These are phyloP conservation scores for Phylloporus sp. DNA, from an alignment of 768 basidiomycete species.

Conservation along the genomic window DNA sequence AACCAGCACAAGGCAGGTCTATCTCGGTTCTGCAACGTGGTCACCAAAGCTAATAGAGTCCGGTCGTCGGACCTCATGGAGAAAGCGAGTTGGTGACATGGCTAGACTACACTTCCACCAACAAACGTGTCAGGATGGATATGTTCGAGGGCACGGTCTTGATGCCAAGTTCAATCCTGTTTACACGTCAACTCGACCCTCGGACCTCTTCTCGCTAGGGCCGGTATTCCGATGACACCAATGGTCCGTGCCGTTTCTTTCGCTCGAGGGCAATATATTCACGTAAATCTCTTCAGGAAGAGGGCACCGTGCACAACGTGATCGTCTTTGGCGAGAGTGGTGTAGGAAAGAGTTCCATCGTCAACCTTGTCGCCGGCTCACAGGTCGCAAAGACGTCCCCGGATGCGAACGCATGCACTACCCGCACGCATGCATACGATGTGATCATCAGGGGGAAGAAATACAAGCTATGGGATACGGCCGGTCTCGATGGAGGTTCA, in stretches of 20 bases:
- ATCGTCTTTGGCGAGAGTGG: conserved; percentile 44
- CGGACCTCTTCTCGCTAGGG: background rate
- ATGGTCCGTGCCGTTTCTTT: conserved; percentile 15
- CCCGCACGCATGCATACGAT: conserved; percentile 24
- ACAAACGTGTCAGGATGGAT: conserved; percentile 13
- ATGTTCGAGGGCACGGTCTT: background rate
- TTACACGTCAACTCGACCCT: background rate
- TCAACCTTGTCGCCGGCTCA: conserved; percentile 36
- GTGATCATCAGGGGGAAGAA: conserved; percentile 16
- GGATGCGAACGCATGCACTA: conserved; percentile 35
- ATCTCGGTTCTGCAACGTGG: conserved; percentile 14
- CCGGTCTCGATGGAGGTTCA: conserved; percentile 33
- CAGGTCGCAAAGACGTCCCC: conserved; percentile 30
- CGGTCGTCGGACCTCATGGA: no score
- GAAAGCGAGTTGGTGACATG: no score
- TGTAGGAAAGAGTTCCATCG: conserved; percentile 39
- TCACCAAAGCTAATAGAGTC: no score
- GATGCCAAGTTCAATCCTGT: background rate
- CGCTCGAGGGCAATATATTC: background rate
- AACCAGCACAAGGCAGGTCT: background rate
- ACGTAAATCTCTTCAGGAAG: conserved; percentile 5
- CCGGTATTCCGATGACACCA: background rate
- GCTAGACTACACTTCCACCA: conserved; percentile 4
- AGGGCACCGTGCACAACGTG: conserved; percentile 26
- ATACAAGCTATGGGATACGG: conserved; percentile 31